Evolutionary conservation across 2,329 filamentous ascomycete species (phyloP), one percentile per base, ranked within the genome.

Genomic region (Colletotrichum somersetense): DNA sequence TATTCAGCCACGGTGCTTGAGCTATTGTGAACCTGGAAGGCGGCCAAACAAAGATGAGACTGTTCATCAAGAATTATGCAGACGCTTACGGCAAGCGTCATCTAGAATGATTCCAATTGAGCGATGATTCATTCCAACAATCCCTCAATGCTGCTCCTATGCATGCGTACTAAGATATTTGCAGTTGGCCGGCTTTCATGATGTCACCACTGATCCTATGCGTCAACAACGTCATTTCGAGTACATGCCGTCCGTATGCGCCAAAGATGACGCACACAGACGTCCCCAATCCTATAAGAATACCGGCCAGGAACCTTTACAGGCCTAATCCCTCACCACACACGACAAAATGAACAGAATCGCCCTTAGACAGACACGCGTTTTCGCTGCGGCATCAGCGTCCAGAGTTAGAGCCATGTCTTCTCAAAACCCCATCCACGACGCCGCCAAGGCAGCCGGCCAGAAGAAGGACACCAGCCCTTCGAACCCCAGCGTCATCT

Each of bases 401-500:
- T 18, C 16, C 2, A 57, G 18, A 40, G n/a, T 48, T 38, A 56
- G 42, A 59, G 14, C 38, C 48, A 72, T 72, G 70, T 46, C 70
- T 8, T 70, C 66, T 23, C 62, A 53, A 30, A 70, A 70, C 61
- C 66, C 66, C 20, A 40, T 72, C 38, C 38, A 42, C 48, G 50
- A 72, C 40, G 16, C 42, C 26, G 66, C 66, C 10, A 56, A 62
- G n/a, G 16, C 46, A 6, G 66, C 8, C 20, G 66, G 70, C 33
- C 44, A 69, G 56, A 56, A 65, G 55, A 72, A 65, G 59, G 66
- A 70, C 16, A 70, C 70, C 48, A 69, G 3, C 7, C 70, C 70
- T 2, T 18, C 66, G 14, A 72, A 72, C 16, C 70, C 70, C 2
- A 72, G 70, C 23, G 30, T 72, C 11, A 72, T 72, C 26, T 72